Conservation (phyloP, 2,329 filamentous ascomycete genomes). For the Aureobasidium mangrovei region DNA sequence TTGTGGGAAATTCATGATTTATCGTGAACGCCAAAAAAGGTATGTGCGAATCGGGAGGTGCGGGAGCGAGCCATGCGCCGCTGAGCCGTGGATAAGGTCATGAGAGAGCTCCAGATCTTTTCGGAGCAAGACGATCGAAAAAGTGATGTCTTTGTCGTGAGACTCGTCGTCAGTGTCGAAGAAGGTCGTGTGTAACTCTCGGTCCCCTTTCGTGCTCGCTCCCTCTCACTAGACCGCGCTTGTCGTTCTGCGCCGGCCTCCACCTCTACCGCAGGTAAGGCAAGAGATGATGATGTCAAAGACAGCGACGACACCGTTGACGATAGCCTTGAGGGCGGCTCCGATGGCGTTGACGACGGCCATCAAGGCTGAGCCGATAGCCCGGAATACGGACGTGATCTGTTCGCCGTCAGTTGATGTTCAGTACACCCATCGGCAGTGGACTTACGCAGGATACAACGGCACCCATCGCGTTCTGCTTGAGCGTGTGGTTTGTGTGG, state of each 20-base stretch:
- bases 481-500: background rate
- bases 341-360: conserved; percentile 40
- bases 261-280: conserved; percentile 40
- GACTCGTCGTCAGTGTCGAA: background rate
- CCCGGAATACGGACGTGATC: conserved; percentile 37
- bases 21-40: conserved; percentile 1
- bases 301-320: conserved; percentile 41
- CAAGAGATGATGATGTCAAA: conserved; percentile 42
- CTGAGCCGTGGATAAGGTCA: conserved; percentile 2
- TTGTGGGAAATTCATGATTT: conserved; percentile 6
- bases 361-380: conserved; percentile 40
- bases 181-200: background rate
- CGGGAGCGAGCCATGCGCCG: conserved; percentile 5
- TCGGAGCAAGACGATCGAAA: background rate
- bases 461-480: conserved; percentile 56
- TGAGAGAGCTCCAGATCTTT: background rate
- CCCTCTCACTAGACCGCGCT: conserved; percentile 26
- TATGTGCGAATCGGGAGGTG: background rate
- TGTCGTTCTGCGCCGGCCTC: conserved; percentile 31
- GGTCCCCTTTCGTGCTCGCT: conserved; percentile 4
- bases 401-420: conserved; percentile 22
- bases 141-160: background rate
- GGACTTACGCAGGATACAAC: conserved; percentile 71
- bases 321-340: conserved; percentile 35
- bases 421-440: background rate